These are phyloP conservation scores for Lactarius pseudohatsudake DNA, from an alignment of 768 basidiomycete genomes.

Conservation along the genomic window DNA sequence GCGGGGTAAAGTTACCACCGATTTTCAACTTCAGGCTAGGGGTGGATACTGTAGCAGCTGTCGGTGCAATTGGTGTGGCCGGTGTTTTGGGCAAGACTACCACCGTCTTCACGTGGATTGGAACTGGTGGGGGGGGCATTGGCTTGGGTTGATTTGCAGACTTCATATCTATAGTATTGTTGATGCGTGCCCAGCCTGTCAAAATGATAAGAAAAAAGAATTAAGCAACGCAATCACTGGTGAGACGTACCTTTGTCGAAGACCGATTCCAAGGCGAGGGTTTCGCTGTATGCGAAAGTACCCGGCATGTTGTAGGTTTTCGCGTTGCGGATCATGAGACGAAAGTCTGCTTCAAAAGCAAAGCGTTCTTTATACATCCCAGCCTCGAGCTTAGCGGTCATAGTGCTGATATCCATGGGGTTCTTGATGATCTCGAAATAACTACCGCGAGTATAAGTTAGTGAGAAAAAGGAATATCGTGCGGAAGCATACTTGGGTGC, in stretches of 20 bases:
- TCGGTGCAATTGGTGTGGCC: conserved; percentile 1
- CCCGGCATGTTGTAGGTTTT: conserved; percentile 77
- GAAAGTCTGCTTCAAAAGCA: conserved; percentile 84
- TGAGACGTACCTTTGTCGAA: conserved; percentile 77
- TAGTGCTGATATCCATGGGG: conserved; percentile 94
- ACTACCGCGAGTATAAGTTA: conserved; percentile 41
- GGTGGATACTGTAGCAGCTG: conserved; percentile 35
- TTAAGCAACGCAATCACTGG: conserved; percentile 7
- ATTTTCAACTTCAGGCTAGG: conserved; percentile 37
- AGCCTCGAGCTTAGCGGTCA: conserved; percentile 80
- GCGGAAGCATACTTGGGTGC: conserved; percentile 70
- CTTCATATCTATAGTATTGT: conserved; percentile 74
- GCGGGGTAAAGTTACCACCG: conserved; percentile 31
- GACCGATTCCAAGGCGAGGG: conserved; percentile 69
- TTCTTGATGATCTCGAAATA: conserved; percentile 89
- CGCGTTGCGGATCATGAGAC: conserved; percentile 84
- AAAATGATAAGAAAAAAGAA: conserved; percentile 10
- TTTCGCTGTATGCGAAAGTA: conserved; percentile 72
- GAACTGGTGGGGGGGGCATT: conserved; percentile 28
- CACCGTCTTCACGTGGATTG: conserved; percentile 20
- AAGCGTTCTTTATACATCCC: conserved; percentile 85
- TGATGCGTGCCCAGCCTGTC: conserved; percentile 84
- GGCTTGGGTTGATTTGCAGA: conserved; percentile 38
- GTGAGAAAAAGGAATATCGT: conserved; percentile 16
- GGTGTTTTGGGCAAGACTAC: conserved; percentile 11